Percentiles rank a stretch among this genome's conserved stretches.
These are phyloP conservation scores for Sclerotinia nivalis DNA, from an alignment of 2,329 filamentous ascomycete species.

Conservation along the genomic window DNA sequence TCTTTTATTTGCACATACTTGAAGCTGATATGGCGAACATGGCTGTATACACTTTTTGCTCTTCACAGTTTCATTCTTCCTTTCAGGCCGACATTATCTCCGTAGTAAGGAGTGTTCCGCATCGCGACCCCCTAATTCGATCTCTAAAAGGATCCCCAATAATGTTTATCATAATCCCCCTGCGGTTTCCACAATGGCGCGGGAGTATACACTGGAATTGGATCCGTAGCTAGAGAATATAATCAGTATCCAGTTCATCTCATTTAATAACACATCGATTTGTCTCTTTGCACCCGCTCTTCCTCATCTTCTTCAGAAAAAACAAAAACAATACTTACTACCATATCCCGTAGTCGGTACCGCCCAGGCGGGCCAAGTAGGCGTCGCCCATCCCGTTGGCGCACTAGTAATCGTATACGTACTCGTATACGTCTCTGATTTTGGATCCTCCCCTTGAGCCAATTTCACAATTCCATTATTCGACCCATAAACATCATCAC, in stretches of 20 bases:
- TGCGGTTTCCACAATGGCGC: slow-evolving; percentile 39
- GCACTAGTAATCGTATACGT: slow-evolving; percentile 39
- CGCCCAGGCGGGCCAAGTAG: slow-evolving; percentile 25
- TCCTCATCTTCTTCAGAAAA: no score
- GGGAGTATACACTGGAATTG: slow-evolving; percentile 39
- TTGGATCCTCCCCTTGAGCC: slow-evolving; percentile 15
- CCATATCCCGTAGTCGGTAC: slow-evolving; percentile 6
- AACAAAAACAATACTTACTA: not conserved
- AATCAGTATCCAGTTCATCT: no score
- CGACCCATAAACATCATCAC: slow-evolving; percentile 37
- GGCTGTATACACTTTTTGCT: not conserved
- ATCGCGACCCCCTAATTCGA: no score
- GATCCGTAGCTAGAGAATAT: slow-evolving; percentile 25
- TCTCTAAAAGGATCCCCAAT: slow-evolving; percentile 21
- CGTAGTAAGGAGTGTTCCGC: no score
- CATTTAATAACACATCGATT: no score
- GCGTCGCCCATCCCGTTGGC: slow-evolving; percentile 36
- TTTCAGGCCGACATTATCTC: no score
- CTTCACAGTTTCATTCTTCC: not conserved
- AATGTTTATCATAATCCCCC: slow-evolving; percentile 21
- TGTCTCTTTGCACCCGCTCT: no score
- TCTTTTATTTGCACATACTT: not conserved
- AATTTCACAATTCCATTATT: slow-evolving; percentile 29
- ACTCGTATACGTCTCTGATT: slow-evolving; percentile 37
- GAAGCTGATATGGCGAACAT: not conserved